Conservation (phyloP, 495 filamentous ascomycete species). For the Annulohypoxylon moriforme region DNA sequence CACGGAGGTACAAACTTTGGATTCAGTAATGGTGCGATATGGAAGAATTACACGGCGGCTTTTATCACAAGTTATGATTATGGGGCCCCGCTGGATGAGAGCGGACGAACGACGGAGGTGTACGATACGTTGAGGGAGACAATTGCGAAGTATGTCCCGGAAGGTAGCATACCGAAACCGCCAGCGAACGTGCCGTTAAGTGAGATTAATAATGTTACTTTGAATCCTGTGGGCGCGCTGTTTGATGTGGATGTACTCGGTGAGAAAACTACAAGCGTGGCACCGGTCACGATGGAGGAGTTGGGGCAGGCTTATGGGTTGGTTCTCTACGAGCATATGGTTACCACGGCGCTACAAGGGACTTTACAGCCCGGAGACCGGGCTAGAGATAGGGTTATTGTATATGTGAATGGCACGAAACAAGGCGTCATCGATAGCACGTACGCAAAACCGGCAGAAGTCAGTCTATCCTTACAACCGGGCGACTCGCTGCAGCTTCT, state of each 20-base stretch:
- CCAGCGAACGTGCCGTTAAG: constrained; percentile 48
- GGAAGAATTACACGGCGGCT: constrained; percentile 50
- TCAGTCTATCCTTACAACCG: constrained; percentile 48
- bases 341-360: constrained; percentile 42
- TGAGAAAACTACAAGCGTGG: constrained; percentile 10
- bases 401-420: constrained; percentile 56
- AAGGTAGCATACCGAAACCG: constrained; percentile 47
- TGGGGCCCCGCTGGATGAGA: constrained; percentile 60
- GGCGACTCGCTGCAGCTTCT: constrained; percentile 56
- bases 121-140: constrained; percentile 53
- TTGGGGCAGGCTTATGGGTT: constrained; percentile 56
- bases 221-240: constrained; percentile 42
- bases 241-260: constrained; percentile 50
- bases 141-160: constrained; percentile 52
- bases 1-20: constrained; percentile 62
- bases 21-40: constrained; percentile 58
- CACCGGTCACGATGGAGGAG: constrained; percentile 59
- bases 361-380: constrained; percentile 52
- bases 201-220: constrained; percentile 44
- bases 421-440: constrained; percentile 58
- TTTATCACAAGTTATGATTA: constrained; percentile 63
- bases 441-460: constrained; percentile 50
- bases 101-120: constrained; percentile 56
- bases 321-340: constrained; percentile 55
- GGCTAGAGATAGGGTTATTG: constrained; percentile 57